Evolutionary conservation across 495 filamentous ascomycete species (phyloP), one percentile per base, ranked within the genome.

Genomic region (Hyaloscypha variabilis): DNA sequence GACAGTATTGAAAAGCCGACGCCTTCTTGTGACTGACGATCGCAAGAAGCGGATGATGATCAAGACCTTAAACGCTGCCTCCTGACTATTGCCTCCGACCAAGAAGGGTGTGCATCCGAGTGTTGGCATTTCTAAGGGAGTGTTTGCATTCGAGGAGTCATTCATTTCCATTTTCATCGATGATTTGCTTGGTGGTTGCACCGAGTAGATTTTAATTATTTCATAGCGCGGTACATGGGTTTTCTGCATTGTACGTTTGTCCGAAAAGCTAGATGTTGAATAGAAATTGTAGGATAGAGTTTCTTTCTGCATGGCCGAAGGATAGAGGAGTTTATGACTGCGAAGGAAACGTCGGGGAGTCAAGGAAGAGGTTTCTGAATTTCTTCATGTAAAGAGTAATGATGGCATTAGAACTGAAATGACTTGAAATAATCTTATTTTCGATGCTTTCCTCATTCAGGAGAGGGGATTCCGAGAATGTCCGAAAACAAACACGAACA

Each of bases 11-110:
- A 75, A 74, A 67, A 75, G 74, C 42, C 82, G 85, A 17, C 83
- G 81, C 2, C 74, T 94, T 57, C 77, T 95, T 24, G 83, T 95
- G n/a, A 80, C 84, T 49, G 90, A 95, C 65, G 76, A 88, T 81
- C 69, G 84, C 65, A 86, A 87, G 78, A 73, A 77, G 64, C 85
- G 81, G 75, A 89, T 87, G 77, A 92, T 94, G 88, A 79, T 84
- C 71, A 83, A 83, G 76, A 86, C 82, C 49, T 74, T 84, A 49
- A 70, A 68, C 46, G 21, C 67, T 26, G 19, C 52, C 5, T 58
- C 23, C n/a, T n/a, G 53, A 25, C 51, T 29, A 23, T 36, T 8
- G 17, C 23, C 19, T 6, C 49, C 8, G 26, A 8, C 26, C n/a
- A n/a, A n/a, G n/a, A n/a, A n/a, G n/a, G n/a, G n/a, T n/a, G n/a